Percentiles rank a stretch among this genome's conserved stretches.
Conservation (phyloP, 2,329 filamentous ascomycete genomes). For the Phaeosphaeriaceae sp. region DNA sequence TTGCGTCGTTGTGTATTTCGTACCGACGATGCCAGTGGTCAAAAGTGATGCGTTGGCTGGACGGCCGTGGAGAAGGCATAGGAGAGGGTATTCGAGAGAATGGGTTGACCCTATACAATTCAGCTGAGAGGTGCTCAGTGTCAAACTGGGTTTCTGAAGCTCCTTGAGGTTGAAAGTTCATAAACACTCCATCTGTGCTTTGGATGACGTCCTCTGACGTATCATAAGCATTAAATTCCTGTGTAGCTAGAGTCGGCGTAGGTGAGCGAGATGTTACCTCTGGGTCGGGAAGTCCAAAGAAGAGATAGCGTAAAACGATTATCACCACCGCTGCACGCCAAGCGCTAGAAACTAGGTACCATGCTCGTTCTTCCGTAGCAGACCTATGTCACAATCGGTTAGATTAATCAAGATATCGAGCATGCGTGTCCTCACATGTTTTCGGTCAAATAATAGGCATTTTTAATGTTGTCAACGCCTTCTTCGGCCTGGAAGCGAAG, state of each 20-base stretch:
- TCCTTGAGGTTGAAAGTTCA: conserved; percentile 6
- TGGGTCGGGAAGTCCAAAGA: conserved; percentile 24
- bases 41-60: conserved; percentile 9
- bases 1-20: conserved; percentile 28
- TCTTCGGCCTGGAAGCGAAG: conserved; percentile 20
- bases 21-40: conserved; percentile 25
- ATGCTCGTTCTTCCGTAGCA: conserved; percentile 3
- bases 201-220: conserved; percentile 10
- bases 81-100: conserved; percentile 24
- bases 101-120: conserved; percentile 7
- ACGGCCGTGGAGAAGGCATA: conserved; percentile 13
- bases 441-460: conserved; percentile 7
- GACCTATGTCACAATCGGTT: not conserved
- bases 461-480: conserved; percentile 7
- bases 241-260: conserved; percentile 6
- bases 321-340: conserved; percentile 28
- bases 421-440: conserved; percentile 10
- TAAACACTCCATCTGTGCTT: not conserved
- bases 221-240: not conserved
- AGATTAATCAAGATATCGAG: not conserved
- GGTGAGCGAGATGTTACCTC: conserved; percentile 7
- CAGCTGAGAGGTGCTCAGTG: conserved; percentile 12
- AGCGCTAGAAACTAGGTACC: conserved; percentile 8
- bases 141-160: not conserved
- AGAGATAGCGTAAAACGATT: conserved; percentile 26